These are phyloP conservation scores for Amphirosellinia nigrospora DNA, from an alignment of 495 filamentous ascomycete species.

Conservation along the genomic window DNA sequence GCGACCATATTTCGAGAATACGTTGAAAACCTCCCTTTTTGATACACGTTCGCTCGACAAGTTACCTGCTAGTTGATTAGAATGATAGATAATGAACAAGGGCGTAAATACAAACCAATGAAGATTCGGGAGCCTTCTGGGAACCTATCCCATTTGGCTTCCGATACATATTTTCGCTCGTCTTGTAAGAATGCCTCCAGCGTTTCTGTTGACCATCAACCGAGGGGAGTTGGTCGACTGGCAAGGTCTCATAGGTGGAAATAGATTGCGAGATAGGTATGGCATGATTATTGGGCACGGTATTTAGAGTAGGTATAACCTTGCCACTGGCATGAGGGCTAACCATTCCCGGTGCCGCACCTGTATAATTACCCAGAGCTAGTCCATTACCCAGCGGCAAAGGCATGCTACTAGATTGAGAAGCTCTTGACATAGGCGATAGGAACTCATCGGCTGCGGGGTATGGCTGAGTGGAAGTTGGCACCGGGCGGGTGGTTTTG, in stretches of 20 bases:
- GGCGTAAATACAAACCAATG: constrained; percentile 70
- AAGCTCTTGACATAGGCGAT: constrained; percentile 16
- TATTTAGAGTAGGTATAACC: constrained; percentile 5
- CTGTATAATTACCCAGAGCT: constrained; percentile 17
- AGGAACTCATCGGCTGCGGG: constrained; percentile 33
- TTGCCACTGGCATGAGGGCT: not conserved
- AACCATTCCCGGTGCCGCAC: constrained; percentile 28
- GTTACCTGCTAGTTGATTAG: constrained; percentile 68
- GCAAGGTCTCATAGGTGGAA: constrained; percentile 15
- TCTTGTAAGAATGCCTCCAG: constrained; percentile 84
- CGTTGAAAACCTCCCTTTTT: constrained; percentile 89
- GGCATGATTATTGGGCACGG: constrained; percentile 17
- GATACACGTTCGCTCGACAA: constrained; percentile 90
- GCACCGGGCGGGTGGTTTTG: constrained; percentile 59
- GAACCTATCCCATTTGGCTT: constrained; percentile 94
- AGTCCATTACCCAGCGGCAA: constrained; percentile 14
- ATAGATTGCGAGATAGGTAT: constrained; percentile 28
- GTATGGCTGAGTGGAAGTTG: constrained; percentile 30
- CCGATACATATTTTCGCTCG: constrained; percentile 79
- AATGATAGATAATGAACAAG: not conserved
- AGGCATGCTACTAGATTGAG: constrained; percentile 28
- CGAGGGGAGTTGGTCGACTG: constrained; percentile 44
- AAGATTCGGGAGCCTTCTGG: constrained; percentile 85
- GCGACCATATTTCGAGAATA: constrained; percentile 84
- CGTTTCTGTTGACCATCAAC: constrained; percentile 64